A percentile compares a stretch with the other conserved stretches of the same genome.
phyloP scores from a whole-genome alignment of 768 basidiomycete genomes.

The Cyathus striatus region DNA sequence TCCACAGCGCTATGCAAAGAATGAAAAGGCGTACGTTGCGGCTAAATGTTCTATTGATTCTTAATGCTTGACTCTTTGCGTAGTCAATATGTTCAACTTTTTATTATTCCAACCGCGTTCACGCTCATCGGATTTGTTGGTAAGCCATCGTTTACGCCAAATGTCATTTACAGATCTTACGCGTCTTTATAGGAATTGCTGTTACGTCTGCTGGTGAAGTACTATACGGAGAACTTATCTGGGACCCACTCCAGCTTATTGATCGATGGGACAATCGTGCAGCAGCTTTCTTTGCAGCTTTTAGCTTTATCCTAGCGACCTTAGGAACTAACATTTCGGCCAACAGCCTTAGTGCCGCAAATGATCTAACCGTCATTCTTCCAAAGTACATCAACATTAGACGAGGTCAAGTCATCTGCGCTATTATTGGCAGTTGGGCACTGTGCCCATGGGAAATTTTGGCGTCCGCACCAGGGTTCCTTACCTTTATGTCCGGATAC shows the following conservation, averaged over 20 bases:
- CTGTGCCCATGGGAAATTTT: conserved; percentile 88
- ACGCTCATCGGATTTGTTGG: conserved; percentile 72
- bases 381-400: conserved; percentile 79
- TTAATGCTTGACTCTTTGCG: not conserved
- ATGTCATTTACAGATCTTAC: not conserved
- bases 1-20: conserved; percentile 65
- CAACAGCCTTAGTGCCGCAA: conserved; percentile 68
- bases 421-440: conserved; percentile 79
- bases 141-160: conserved; percentile 4
- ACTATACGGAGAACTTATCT: conserved; percentile 59
- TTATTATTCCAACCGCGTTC: conserved; percentile 75
- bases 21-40: conserved; percentile 53
- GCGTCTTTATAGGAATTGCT: conserved; percentile 47
- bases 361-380: conserved; percentile 78
- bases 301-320: conserved; percentile 69
- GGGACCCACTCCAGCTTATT: conserved; percentile 78
- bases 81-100: conserved; percentile 69
- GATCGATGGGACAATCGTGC: conserved; percentile 82
- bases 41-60: not conserved
- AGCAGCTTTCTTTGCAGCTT: conserved; percentile 78
- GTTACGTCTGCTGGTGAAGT: conserved; percentile 72
- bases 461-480: conserved; percentile 57
- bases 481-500: conserved; percentile 79
- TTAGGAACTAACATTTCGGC: conserved; percentile 75
- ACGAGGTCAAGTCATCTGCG: conserved; percentile 75